A percentile compares a stretch with the other conserved stretches of the same genome.
These are phyloP conservation scores for Sphagnum tenellum DNA, from an alignment of 225 moss, liverwort and hornwort species.

Conservation along the genomic window DNA sequence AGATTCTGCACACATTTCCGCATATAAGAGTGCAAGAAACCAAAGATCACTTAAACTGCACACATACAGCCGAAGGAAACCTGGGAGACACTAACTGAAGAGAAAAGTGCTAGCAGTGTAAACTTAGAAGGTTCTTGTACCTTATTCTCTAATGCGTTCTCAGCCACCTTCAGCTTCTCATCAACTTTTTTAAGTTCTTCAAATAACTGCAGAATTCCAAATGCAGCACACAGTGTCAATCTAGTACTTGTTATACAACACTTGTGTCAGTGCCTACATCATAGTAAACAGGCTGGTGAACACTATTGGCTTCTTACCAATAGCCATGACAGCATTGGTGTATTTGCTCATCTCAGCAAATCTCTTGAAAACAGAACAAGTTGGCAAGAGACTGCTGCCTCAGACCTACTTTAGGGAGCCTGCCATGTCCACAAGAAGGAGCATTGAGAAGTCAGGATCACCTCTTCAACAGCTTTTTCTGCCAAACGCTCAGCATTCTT, in stretches of 20 bases:
- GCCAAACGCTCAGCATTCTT: slow-evolving; percentile 8
- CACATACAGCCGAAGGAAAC: neutral
- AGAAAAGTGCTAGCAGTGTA: neutral
- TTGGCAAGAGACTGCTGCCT: no score
- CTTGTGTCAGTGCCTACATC: no score
- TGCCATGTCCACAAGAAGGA: no score
- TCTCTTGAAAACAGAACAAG: no score
- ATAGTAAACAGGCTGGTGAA: no score
- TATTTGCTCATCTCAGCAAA: no score
- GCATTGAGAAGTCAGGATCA: neutral
- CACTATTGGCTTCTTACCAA: no score
- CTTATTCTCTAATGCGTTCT: slow-evolving; percentile 5
- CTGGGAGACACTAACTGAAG: neutral
- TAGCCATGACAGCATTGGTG: no score
- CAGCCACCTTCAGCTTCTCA: slow-evolving; percentile 3
- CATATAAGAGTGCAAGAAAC: neutral
- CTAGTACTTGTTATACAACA: no score
- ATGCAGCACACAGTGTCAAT: no score
- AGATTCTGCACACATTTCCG: slow-evolving; percentile 9
- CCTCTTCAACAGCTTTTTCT: slow-evolving; percentile 15
- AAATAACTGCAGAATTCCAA: slow-evolving; percentile 6
- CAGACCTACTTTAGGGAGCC: neutral
- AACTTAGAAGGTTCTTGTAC: neutral
- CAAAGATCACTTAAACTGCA: neutral
- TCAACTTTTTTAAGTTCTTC: slow-evolving; percentile 12